Base-by-base conservation (phyloP, 805 yeast genomes). In the Candida maltosa region DNA sequence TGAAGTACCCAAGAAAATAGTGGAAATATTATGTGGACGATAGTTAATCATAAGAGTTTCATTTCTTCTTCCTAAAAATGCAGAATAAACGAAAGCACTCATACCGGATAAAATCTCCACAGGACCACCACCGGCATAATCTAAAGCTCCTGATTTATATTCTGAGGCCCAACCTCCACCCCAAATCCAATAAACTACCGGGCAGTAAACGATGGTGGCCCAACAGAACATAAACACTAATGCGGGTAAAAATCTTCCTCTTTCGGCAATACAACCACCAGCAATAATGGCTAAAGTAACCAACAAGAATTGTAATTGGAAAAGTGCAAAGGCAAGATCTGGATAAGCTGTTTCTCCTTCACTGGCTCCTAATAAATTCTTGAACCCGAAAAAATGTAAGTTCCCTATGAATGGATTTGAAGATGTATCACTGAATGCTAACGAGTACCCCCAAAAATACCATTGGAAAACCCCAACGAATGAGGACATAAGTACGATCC, bases 361-460 rank as follows among this genome's bases (percentile, higher is more conserved):
- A 57, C 32, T 48, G 53, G 42, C 68, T 51, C 42, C 80, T 71
- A 52, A 80, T 67, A 87, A 77, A 54, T 84, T 73, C 53, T 83
- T 75, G 52, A 87, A 78, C 4, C 96, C 97, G 60, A 89, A 86
- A 30, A 80, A 73, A 48, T 80, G 80, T 48, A 91, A 61, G 57
- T 91, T 82, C 5, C 98, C 98, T 48, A 91, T 91, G 57, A 81
- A 93, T 29, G 81, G 78, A 59, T 89, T 88, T 22, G 81, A 66
- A 2, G 96, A 87, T 0, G 84, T 75, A n/a, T 71, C 49, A 0
- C 91, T 78, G 51, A 93, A 88, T 4, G 97, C 94, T 28, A 91
- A 62, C 0, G 96, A 87, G 56, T 87, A 89, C n/a, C 96, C 97
- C 96, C 97, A 93, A 56, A 91, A 87, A 60, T 88, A 91, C 97